phyloP scores from a whole-genome alignment of 1,284 basidiomycete species.

The Ganoderma boninense region DNA sequence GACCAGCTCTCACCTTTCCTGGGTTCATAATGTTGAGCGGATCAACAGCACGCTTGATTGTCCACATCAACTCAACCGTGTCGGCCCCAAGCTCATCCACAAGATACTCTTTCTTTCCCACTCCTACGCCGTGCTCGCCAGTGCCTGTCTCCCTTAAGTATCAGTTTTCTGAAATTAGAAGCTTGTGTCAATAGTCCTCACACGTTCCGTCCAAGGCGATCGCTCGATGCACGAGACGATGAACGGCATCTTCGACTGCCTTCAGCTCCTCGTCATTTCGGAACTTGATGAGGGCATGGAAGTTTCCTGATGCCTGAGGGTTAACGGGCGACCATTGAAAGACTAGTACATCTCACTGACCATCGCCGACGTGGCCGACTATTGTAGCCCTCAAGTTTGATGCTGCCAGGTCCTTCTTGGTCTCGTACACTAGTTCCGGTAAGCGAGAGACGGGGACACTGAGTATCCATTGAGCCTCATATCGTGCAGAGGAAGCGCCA shows the following conservation, averaged over 20 bases:
- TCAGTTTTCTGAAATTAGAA: background rate
- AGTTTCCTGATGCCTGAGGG: slow-evolving; percentile 51
- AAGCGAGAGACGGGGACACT: background rate
- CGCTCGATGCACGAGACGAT: slow-evolving; percentile 77
- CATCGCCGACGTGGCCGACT: slow-evolving; percentile 20
- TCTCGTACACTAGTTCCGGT: slow-evolving; percentile 10
- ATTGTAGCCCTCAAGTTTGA: slow-evolving; percentile 5
- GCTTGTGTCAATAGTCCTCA: background rate
- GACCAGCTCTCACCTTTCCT: slow-evolving; percentile 68
- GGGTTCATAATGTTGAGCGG: slow-evolving; percentile 86
- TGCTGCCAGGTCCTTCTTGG: slow-evolving; percentile 13
- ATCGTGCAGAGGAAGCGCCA: too few species aligned
- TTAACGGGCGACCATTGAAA: background rate
- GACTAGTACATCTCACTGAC: background rate
- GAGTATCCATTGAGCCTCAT: slow-evolving; percentile 36
- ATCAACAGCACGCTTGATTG: slow-evolving; percentile 80
- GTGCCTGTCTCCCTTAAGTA: slow-evolving; percentile 42
- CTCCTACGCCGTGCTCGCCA: slow-evolving; percentile 89
- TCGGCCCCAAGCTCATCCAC: slow-evolving; percentile 82
- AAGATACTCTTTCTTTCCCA: slow-evolving; percentile 84
- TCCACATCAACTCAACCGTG: slow-evolving; percentile 87
- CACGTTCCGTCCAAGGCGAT: slow-evolving; percentile 83
- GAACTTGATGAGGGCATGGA: slow-evolving; percentile 68
- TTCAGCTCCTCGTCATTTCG: slow-evolving; percentile 66
- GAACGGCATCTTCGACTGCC: slow-evolving; percentile 60